A percentile compares a stretch with the other conserved stretches of the same genome.
Conservation (phyloP, 345 rosid species). For the Aurinia saxatilis region DNA sequence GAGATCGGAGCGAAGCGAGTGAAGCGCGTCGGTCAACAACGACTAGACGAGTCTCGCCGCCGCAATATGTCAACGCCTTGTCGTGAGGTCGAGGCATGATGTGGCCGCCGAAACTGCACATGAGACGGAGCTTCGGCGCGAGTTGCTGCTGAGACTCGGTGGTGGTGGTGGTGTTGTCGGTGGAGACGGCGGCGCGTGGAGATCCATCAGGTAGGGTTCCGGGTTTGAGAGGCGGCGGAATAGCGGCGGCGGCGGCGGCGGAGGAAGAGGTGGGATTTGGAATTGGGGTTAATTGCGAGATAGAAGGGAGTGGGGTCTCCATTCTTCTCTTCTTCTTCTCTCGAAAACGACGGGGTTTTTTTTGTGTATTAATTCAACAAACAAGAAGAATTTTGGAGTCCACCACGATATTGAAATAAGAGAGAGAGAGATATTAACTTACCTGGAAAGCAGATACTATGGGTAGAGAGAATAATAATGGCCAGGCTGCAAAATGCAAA, state of each 20-base stretch:
- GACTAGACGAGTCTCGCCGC: constrained; percentile 65
- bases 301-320: constrained; percentile 26
- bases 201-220: constrained; percentile 38
- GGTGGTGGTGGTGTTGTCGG: too few species aligned
- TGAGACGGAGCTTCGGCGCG: constrained; percentile 65
- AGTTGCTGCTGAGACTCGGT: too few species aligned
- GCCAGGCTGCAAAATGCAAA: too few species aligned
- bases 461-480: too few species aligned
- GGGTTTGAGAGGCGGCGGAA: constrained; percentile 27
- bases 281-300: constrained; percentile 19
- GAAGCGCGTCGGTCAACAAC: constrained; percentile 61
- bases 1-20: constrained; percentile 39
- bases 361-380: too few species aligned
- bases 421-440: too few species aligned
- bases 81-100: constrained; percentile 92
- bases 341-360: constrained; percentile 12
- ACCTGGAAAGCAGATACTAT: too few species aligned
- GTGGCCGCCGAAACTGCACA: constrained; percentile 88
- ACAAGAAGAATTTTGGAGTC: too few species aligned
- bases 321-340: too few species aligned
- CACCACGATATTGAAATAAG: too few species aligned
- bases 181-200: constrained; percentile 34
- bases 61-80: constrained; percentile 62
- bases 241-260: constrained; percentile 4
- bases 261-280: too few species aligned